phyloP scores from a whole-genome alignment of 2,329 filamentous ascomycete species.

The Paecilomyces fulvus region DNA sequence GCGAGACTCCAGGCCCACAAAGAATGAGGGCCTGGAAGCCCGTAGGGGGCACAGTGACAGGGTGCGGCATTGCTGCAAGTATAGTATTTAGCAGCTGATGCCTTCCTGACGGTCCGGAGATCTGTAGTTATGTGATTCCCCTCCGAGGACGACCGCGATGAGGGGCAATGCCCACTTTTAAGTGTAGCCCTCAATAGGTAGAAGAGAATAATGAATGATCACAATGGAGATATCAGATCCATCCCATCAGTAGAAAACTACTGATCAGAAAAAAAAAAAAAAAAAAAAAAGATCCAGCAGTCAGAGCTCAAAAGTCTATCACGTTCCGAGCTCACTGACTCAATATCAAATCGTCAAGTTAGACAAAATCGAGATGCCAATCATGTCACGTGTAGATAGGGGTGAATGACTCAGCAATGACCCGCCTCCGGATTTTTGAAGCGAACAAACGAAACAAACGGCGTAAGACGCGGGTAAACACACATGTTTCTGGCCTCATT shows the following conservation, averaged over 20 bases:
- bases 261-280: neutral
- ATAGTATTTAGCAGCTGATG: conserved; percentile 8
- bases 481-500: conserved; percentile 28
- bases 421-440: conserved; percentile 16
- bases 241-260: neutral
- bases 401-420: conserved; percentile 9
- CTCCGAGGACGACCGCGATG: neutral
- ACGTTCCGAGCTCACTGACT: neutral
- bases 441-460: conserved; percentile 23
- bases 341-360: neutral
- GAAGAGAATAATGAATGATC: neutral
- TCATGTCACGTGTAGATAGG: conserved; percentile 20
- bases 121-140: neutral
- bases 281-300: too few relatives aligned
- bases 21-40: conserved; percentile 43
- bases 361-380: conserved; percentile 1
- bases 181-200: neutral
- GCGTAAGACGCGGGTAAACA: conserved; percentile 12
- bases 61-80: conserved; percentile 23
- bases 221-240: neutral
- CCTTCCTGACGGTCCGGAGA: neutral
- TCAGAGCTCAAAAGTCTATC: too few relatives aligned
- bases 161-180: neutral
- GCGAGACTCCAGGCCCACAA: conserved; percentile 40
- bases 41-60: conserved; percentile 47